These are phyloP conservation scores for Posidonia australis DNA, from an alignment of 106 monocot genomes.

Conservation along the genomic window DNA sequence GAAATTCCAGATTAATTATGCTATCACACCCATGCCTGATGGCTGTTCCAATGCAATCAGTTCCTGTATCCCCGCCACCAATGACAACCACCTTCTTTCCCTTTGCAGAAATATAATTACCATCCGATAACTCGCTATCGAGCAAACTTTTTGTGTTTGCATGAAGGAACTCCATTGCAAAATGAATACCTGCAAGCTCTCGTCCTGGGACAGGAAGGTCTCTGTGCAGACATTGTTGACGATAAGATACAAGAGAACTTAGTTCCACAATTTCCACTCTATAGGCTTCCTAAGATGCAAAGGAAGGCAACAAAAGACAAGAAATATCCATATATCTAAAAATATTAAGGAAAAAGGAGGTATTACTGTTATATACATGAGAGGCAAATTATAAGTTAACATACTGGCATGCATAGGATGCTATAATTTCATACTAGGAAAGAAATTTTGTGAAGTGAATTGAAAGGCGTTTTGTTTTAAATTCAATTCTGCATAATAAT, in stretches of 20 bases:
- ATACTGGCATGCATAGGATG: too few species aligned
- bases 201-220: conserved; percentile 66
- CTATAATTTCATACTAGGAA: too few species aligned
- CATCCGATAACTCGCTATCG: conserved; percentile 73
- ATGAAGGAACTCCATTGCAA: conserved; percentile 93
- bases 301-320: not conserved
- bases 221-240: conserved; percentile 18
- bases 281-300: too few species aligned
- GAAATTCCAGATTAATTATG: conserved; percentile 67
- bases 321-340: not conserved
- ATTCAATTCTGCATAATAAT: too few species aligned
- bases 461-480: too few species aligned
- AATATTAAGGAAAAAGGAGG: not conserved
- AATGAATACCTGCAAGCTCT: conserved; percentile 66
- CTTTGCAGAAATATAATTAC: conserved; percentile 75
- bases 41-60: conserved; percentile 89
- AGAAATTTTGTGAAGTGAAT: too few species aligned
- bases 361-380: too few species aligned
- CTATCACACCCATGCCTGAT: conserved; percentile 69
- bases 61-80: conserved; percentile 92
- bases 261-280: not conserved
- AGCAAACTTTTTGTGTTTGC: conserved; percentile 94
- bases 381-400: too few species aligned
- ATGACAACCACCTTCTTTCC: conserved; percentile 91
- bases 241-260: not conserved